Conservation (phyloP, 2,329 filamentous ascomycete genomes). For the Trichophyton rubrum region DNA sequence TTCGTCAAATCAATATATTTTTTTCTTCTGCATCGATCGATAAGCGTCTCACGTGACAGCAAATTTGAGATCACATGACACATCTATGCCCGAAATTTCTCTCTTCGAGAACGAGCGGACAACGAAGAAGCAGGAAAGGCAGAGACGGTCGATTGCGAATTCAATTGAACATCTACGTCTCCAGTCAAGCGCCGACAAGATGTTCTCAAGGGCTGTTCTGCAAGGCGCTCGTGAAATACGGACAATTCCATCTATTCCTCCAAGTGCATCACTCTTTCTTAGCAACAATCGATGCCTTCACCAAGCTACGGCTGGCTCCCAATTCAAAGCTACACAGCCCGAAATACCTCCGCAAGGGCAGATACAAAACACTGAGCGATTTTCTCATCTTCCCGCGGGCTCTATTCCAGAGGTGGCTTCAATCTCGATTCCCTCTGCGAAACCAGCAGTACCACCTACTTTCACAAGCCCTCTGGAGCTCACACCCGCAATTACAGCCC, state of each 20-base stretch:
- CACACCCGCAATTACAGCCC: constrained; percentile 29
- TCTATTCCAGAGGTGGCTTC: constrained; percentile 9
- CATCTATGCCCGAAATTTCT: neutral
- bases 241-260: constrained; percentile 6
- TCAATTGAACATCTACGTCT: neutral
- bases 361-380: constrained; percentile 17
- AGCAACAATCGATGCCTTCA: constrained; percentile 30
- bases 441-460: constrained; percentile 27
- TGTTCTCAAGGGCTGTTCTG: constrained; percentile 28
- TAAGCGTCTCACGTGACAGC: neutral
- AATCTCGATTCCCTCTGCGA: constrained; percentile 15
- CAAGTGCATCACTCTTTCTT: constrained; percentile 12
- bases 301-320: constrained; percentile 22
- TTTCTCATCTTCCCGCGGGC: constrained; percentile 10
- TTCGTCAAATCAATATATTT: neutral
- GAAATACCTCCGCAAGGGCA: constrained; percentile 20
- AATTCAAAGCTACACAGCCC: constrained; percentile 21
- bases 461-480: constrained; percentile 30
- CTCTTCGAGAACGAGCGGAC: neutral
- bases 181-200: constrained; percentile 11
- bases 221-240: constrained; percentile 18
- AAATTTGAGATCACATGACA: neutral
- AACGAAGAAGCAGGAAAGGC: neutral
- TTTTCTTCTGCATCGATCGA: neutral
- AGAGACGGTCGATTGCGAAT: neutral